Evolutionary conservation across 2,329 filamentous ascomycete genomes (phyloP), one percentile per base, ranked within the genome.

Genomic region (Exophiala spinifera): DNA sequence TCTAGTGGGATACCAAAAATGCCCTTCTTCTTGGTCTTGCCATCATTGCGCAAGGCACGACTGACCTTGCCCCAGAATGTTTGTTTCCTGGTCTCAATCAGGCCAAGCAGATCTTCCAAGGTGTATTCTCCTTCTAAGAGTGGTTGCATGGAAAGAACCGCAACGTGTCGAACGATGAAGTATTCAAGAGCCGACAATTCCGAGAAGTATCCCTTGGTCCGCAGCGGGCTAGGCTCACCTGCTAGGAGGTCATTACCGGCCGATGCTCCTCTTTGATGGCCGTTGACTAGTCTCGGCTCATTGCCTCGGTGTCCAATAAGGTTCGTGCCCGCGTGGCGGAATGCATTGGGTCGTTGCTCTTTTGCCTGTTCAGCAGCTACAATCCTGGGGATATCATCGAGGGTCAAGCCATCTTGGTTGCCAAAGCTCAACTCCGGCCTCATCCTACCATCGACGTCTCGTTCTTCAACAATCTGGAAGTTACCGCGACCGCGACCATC

Each of bases 11-110:
- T 88, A 36, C 92, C 90, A 68, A 99, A 99, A 20, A 95, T 86
- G 37, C 90, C 92, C 76, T 95, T 96, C 76, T 95, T 95, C 75
- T 95, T 95, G 70, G 91, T 87, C 51, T 76, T 74, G 42, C 69
- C 67, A 64, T 94, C 88, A 63, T 89, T 90, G 71, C 92, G 94
- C 68, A 97, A 96, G 1, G 91, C 92, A 69, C 96, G 96, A 59
- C 91, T 92, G 60, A 99, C 91, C 65, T 96, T 96, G 70, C 92
- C 94, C 94, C 94, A 99, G 73, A 99, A 96, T 0, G 89, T 97
- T 20, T 89, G 85, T 59, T 96, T 95, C 66, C 89, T 86, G 2
- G 89, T 90, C 71, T 99, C 94, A 59, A 99, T 97, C 46, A 99
- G 83, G 57, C 89, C 85, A 13, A 97, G 81, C 1, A 99, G 78